phyloP scores from a whole-genome alignment of 805 yeast genomes.

The Candida caryicola region DNA sequence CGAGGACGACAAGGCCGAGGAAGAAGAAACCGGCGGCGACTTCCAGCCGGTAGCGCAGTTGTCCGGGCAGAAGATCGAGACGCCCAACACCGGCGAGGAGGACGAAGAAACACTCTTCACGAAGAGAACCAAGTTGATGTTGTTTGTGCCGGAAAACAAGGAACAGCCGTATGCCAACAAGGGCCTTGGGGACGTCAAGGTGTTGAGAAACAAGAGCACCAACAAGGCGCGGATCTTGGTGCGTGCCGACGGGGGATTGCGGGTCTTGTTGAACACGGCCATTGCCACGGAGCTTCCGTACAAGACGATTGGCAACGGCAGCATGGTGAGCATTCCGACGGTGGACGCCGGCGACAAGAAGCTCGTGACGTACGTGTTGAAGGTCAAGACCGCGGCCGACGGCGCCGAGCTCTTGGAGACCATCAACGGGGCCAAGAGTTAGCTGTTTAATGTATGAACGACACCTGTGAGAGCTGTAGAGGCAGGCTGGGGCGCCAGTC shows the following conservation, averaged over 20 bases:
- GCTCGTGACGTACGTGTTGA: constrained; percentile 65
- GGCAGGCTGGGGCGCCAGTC: no score
- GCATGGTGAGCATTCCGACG: constrained; percentile 64
- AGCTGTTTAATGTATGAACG: no score
- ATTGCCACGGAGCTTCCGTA: constrained; percentile 59
- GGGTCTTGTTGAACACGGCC: constrained; percentile 70
- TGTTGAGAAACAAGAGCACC: constrained; percentile 59
- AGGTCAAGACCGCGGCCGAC: constrained; percentile 74
- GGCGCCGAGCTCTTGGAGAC: constrained; percentile 49
- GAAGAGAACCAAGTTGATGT: constrained; percentile 69
- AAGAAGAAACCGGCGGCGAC: constrained; percentile 48
- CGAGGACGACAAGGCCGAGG: constrained; percentile 34
- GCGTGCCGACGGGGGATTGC: constrained; percentile 85
- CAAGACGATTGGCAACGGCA: constrained; percentile 60
- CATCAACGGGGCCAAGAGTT: constrained; percentile 26
- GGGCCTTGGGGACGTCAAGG: constrained; percentile 82
- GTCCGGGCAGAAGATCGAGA: constrained; percentile 46
- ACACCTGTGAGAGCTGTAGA: no score
- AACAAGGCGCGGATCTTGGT: constrained; percentile 68
- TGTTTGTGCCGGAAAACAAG: constrained; percentile 51
- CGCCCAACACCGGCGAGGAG: constrained; percentile 75
- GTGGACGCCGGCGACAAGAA: constrained; percentile 48
- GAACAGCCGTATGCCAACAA: constrained; percentile 51
- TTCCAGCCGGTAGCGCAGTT: constrained; percentile 38
- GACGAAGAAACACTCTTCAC: constrained; percentile 62